Evolutionary conservation across 1,284 basidiomycete species (phyloP), one percentile per base, ranked within the genome.

Genomic region (Singerocomus rubriflavus): DNA sequence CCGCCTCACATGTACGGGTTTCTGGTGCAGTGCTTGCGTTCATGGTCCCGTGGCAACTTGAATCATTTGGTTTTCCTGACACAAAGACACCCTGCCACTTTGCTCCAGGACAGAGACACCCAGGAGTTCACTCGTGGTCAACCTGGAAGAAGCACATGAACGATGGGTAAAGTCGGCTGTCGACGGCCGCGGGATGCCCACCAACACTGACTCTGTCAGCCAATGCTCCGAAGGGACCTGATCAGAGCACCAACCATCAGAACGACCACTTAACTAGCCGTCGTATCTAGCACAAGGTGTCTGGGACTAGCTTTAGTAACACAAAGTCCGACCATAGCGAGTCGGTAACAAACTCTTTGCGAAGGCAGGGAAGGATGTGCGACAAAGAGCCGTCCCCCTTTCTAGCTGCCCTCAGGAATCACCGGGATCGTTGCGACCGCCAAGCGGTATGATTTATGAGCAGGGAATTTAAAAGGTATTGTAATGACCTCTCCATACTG

Each of bases 191-290:
- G 34, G 47, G 32, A 16, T 37, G 60, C 70, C 37, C 53, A 82
- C 87, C 88, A 90, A 66, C 86, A 73, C 66, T 85, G 52, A 90
- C 87, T 31, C 85, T 73, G 66, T 87, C 85, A 8, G 88, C 88
- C 57, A 84, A 89, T 13, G 79, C 74, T 46, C 83, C 74, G 63
- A 89, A 67, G 85, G 86, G 27, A 84, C 68, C 75, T 82, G 54
- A 31, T 5, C 13, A 30, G 33, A 53, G 5, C n/a, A 21, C 21
- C 21, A 21, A 21, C 21, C 21, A 21, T 21, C 21, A 21, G 21
- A 4, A 21, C 21, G 4, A n/a, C n/a, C n/a, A 21, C 21, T 21
- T 21, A 21, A 21, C 21, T 21, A 21, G 21, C 21, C 21, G 21
- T 21, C 21, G 21, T 21, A 4, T 21, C 21, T 21, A 21, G 21